Evolutionary conservation across 1,139 yeast genomes (phyloP).

Genomic region (Geotrichum carabidarum): DNA sequence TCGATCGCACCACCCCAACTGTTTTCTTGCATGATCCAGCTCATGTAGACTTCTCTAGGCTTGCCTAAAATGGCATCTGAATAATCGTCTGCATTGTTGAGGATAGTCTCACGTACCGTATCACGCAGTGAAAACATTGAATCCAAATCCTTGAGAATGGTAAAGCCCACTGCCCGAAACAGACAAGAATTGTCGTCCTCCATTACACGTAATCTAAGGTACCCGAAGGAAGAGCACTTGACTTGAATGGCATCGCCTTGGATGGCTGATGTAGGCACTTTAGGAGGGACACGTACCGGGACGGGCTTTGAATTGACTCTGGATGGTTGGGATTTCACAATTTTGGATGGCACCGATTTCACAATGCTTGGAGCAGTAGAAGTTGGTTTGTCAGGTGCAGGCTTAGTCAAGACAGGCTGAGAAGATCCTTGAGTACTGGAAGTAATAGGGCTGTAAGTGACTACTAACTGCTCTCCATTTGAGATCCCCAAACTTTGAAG

Average conservation of each 20-base stretch:
- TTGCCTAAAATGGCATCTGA: conserved; percentile 58
- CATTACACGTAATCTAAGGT: conserved; percentile 52
- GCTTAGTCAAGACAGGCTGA: no score
- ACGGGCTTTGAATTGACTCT: background rate
- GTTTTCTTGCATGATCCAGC: conserved; percentile 57
- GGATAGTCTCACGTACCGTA: conserved; percentile 46
- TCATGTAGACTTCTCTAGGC: conserved; percentile 47
- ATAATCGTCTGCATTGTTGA: conserved; percentile 45
- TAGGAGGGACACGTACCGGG: background rate
- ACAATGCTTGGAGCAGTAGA: background rate
- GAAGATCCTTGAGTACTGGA: background rate
- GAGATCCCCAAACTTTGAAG: conserved; percentile 45
- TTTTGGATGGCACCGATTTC: background rate
- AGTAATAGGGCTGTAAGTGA: conserved; percentile 25
- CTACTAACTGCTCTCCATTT: conserved; percentile 54
- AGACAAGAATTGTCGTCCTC: conserved; percentile 80
- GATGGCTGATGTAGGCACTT: background rate
- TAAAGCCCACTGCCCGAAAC: conserved; percentile 62
- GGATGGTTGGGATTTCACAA: background rate
- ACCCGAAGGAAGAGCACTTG: conserved; percentile 21
- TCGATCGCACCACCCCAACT: conserved; percentile 91
- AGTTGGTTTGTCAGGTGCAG: background rate
- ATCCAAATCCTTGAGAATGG: conserved; percentile 42
- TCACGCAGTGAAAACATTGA: conserved; percentile 45
- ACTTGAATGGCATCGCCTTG: conserved; percentile 10